A percentile compares a stretch with the other conserved stretches of the same genome.
These are phyloP conservation scores for Leptodermis oblonga DNA, from an alignment of 257 asterid genomes.

Conservation along the genomic window DNA sequence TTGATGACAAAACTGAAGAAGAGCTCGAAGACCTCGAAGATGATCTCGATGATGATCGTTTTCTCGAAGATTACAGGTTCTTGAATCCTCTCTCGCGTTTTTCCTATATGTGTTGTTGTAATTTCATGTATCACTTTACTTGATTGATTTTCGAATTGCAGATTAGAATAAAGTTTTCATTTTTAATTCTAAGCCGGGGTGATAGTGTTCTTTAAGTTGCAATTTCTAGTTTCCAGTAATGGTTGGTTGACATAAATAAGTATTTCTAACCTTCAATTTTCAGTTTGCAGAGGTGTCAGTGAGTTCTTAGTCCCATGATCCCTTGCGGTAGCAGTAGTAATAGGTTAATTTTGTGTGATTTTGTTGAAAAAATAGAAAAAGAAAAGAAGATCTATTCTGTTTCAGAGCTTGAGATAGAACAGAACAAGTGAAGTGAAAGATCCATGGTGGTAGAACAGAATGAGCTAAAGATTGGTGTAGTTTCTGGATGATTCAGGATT, in stretches of 20 bases:
- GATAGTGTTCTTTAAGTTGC: background rate
- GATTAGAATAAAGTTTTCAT: background rate
- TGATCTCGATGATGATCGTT: constrained; percentile 88
- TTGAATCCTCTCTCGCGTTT: background rate
- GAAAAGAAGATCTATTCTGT: too few relatives aligned
- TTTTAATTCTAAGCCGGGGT: background rate
- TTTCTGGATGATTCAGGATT: background rate
- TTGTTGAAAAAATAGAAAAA: too few relatives aligned
- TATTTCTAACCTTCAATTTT: background rate
- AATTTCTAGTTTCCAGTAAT: too few relatives aligned
- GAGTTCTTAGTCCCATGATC: background rate
- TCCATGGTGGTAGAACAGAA: background rate
- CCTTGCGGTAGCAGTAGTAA: background rate
- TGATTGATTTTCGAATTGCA: background rate
- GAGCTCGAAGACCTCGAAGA: constrained; percentile 95
- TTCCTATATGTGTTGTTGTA: background rate
- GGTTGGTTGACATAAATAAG: too few relatives aligned
- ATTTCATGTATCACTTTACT: constrained; percentile 15
- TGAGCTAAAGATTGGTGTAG: background rate
- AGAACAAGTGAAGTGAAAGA: background rate
- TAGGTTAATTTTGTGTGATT: too few relatives aligned
- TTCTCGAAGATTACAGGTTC: constrained; percentile 82
- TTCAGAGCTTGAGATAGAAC: background rate
- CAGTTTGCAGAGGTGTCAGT: background rate
- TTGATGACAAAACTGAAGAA: constrained; percentile 64